Conservation (phyloP, 441 rosid species). For the Euphorbia corollata region DNA sequence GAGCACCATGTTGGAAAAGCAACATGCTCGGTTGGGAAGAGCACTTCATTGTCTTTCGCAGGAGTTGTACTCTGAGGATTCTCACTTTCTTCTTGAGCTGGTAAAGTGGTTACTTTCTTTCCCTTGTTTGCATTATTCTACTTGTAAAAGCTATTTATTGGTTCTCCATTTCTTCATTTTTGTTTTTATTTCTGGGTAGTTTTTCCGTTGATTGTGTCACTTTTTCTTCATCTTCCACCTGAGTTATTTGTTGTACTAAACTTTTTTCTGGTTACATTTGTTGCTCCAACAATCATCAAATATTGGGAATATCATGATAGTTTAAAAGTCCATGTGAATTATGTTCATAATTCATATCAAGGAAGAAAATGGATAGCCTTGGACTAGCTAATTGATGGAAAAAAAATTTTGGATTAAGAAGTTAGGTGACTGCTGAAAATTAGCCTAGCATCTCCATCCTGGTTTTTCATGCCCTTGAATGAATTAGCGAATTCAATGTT, state of each 20-base stretch:
- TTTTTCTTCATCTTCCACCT: not conserved
- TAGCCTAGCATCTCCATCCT: not conserved
- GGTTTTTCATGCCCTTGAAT: not conserved
- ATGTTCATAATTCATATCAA: not conserved
- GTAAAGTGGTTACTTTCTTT: constrained; percentile 34
- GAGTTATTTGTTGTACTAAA: not conserved
- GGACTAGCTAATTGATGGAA: not conserved
- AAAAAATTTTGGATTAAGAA: not conserved
- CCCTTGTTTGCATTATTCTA: not conserved
- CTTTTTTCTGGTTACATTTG: not conserved
- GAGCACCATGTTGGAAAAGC: constrained; percentile 76
- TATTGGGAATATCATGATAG: not conserved
- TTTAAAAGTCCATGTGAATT: not conserved
- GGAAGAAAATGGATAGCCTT: not conserved
- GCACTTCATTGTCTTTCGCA: constrained; percentile 98
- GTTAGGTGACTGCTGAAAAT: not conserved
- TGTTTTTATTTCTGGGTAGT: not conserved
- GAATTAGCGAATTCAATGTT: not conserved
- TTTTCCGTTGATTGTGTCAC: not conserved
- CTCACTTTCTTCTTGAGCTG: constrained; percentile 98
- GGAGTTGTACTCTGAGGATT: constrained; percentile 96
- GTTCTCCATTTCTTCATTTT: not conserved
- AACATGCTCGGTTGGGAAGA: constrained; percentile 98
- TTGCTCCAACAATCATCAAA: not conserved
- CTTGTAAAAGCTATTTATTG: not conserved